A percentile compares a stretch with the other conserved stretches of the same genome.
These are phyloP conservation scores for Arxiozyma bovina DNA, from an alignment of 1,139 yeast genomes.

Conservation along the genomic window DNA sequence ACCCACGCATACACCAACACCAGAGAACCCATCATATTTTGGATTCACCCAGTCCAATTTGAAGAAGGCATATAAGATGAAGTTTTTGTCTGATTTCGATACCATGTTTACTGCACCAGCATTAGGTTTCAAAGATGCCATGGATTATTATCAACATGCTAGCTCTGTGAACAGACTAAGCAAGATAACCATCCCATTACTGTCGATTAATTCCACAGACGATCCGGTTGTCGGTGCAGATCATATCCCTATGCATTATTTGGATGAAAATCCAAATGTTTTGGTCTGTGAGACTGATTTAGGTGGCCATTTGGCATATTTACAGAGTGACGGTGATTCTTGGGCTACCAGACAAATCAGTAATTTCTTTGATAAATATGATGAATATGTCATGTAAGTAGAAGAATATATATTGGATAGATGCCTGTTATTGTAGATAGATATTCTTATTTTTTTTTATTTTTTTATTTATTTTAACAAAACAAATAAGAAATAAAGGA, in stretches of 20 bases:
- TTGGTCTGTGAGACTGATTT: constrained; percentile 56
- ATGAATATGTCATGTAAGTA: constrained; percentile 32
- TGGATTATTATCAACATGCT: constrained; percentile 64
- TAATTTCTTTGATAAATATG: constrained; percentile 49
- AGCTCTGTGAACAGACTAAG: constrained; percentile 53
- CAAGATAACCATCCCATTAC: constrained; percentile 54
- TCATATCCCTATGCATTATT: constrained; percentile 56
- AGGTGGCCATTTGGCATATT: constrained; percentile 82
- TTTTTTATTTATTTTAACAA: too few relatives aligned
- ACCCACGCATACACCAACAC: constrained; percentile 31
- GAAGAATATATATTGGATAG: background rate
- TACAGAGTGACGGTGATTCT: constrained; percentile 49
- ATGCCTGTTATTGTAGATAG: background rate
- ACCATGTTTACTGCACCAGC: constrained; percentile 59
- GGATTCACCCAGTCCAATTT: constrained; percentile 33
- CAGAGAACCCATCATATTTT: constrained; percentile 23
- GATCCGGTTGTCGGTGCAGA: constrained; percentile 73
- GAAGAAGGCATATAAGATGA: constrained; percentile 30
- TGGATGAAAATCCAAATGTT: constrained; percentile 58
- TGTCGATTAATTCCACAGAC: constrained; percentile 63
- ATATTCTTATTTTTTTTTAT: too few relatives aligned
- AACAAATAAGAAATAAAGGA: too few relatives aligned
- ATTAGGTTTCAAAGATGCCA: constrained; percentile 62
- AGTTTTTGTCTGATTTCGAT: constrained; percentile 54
- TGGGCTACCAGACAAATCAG: constrained; percentile 68